phyloP scores from a whole-genome alignment of 73 alveolate genomes.

The Diophrys sp. region DNA sequence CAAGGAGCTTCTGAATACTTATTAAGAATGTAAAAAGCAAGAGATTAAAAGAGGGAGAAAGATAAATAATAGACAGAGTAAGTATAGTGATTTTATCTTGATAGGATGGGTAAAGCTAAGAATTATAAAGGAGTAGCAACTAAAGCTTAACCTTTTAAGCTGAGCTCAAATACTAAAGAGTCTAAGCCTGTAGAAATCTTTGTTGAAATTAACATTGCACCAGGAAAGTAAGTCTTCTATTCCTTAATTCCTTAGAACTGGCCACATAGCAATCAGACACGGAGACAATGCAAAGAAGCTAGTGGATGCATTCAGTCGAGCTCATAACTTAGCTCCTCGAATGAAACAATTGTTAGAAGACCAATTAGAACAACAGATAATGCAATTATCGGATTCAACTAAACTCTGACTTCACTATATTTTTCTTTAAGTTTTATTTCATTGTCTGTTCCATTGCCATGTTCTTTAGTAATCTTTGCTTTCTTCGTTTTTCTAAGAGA shows the following conservation, averaged over 20 bases:
- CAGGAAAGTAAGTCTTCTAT: not conserved
- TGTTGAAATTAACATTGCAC: not conserved
- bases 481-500: constrained; percentile 37
- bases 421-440: not conserved
- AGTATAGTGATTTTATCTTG: too few species aligned
- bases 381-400: not conserved
- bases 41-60: not conserved
- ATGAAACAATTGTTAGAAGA: not conserved
- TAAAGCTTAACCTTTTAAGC: not conserved
- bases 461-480: constrained; percentile 41
- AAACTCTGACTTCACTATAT: not conserved
- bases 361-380: not conserved
- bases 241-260: not conserved
- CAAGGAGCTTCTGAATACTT: not conserved
- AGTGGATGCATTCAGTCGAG: not conserved
- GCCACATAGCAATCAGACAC: not conserved
- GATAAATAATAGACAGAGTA: not conserved
- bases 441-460: constrained; percentile 34
- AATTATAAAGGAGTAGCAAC: not conserved
- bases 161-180: not conserved
- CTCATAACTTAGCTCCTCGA: not conserved
- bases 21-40: not conserved
- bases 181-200: not conserved
- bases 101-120: not conserved
- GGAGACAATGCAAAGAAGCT: not conserved